Conservation (phyloP, 768 basidiomycete species). For the Rhodotorula sphaerocarpa region DNA sequence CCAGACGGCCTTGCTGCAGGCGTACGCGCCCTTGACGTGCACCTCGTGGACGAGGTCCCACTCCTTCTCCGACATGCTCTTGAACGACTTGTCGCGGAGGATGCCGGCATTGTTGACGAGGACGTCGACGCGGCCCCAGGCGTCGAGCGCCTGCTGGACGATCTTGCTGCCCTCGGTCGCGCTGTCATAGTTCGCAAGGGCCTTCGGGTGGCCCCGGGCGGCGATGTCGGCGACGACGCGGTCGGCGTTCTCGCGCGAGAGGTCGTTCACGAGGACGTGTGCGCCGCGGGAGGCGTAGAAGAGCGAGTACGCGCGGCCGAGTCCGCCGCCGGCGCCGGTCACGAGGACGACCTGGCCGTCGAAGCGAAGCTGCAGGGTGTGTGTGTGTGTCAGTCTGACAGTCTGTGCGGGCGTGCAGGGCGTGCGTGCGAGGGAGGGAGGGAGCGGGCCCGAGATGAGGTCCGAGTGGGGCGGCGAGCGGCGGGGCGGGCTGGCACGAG, state of each 20-base stretch:
- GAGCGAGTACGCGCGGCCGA: constrained; percentile 87
- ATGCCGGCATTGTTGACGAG: constrained; percentile 64
- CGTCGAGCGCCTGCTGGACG: constrained; percentile 72
- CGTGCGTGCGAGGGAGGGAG: too few relatives aligned
- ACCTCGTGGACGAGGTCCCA: constrained; percentile 38
- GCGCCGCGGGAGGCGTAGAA: constrained; percentile 89
- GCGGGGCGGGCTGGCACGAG: too few relatives aligned
- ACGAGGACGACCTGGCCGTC: constrained; percentile 84
- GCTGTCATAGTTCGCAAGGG: constrained; percentile 74
- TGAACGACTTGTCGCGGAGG: constrained; percentile 55
- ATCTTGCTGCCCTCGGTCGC: constrained; percentile 79
- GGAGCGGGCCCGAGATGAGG: too few relatives aligned
- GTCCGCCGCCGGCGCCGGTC: constrained; percentile 91
- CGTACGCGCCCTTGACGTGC: constrained; percentile 86
- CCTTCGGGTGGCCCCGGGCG: constrained; percentile 44
- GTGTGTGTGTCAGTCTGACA: background rate
- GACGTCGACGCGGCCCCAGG: constrained; percentile 69
- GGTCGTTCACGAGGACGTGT: constrained; percentile 90
- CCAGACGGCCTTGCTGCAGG: constrained; percentile 93
- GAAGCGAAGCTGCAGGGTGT: constrained; percentile 47
- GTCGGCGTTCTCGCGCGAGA: constrained; percentile 77
- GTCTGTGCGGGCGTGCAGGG: too few relatives aligned
- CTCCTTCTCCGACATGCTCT: constrained; percentile 83
- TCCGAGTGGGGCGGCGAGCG: too few relatives aligned
- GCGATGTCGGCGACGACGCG: constrained; percentile 85